Evolutionary conservation across 805 yeast genomes (phyloP).

Genomic region (Saturnispora silvae): DNA sequence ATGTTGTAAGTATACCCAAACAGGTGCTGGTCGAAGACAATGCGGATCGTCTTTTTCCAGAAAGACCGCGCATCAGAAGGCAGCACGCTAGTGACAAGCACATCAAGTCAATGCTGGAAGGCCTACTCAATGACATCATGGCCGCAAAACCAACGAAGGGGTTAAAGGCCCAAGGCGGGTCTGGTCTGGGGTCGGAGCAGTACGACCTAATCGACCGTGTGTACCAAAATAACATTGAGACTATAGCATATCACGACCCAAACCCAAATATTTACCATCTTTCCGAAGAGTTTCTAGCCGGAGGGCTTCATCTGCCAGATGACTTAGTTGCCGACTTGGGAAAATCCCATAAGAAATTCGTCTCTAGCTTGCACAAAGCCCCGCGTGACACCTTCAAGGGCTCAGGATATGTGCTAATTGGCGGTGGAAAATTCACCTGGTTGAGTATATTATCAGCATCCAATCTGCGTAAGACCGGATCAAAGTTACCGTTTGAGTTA

Average conservation of each 20-base stretch:
- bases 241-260: slow-evolving; percentile 25
- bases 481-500: slow-evolving; percentile 36
- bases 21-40: too few relatives aligned
- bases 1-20: too few relatives aligned
- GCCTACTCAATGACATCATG: neutral
- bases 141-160: slow-evolving; percentile 1
- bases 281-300: slow-evolving; percentile 41
- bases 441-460: slow-evolving; percentile 44
- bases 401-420: slow-evolving; percentile 59
- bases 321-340: slow-evolving; percentile 35
- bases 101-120: neutral
- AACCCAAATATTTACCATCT: slow-evolving; percentile 26
- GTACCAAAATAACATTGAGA: slow-evolving; percentile 20
- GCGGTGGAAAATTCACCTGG: slow-evolving; percentile 68
- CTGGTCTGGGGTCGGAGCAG: neutral
- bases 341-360: slow-evolving; percentile 36
- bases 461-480: slow-evolving; percentile 35
- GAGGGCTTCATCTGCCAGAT: slow-evolving; percentile 37
- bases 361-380: slow-evolving; percentile 28
- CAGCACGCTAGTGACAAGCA: neutral
- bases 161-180: neutral
- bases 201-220: slow-evolving; percentile 9
- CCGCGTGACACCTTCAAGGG: slow-evolving; percentile 32
- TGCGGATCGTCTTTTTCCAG: too few relatives aligned
- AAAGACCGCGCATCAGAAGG: neutral